These are phyloP conservation scores for Cystobasidium slooffiae DNA, from an alignment of 1,284 basidiomycete species.

Conservation along the genomic window DNA sequence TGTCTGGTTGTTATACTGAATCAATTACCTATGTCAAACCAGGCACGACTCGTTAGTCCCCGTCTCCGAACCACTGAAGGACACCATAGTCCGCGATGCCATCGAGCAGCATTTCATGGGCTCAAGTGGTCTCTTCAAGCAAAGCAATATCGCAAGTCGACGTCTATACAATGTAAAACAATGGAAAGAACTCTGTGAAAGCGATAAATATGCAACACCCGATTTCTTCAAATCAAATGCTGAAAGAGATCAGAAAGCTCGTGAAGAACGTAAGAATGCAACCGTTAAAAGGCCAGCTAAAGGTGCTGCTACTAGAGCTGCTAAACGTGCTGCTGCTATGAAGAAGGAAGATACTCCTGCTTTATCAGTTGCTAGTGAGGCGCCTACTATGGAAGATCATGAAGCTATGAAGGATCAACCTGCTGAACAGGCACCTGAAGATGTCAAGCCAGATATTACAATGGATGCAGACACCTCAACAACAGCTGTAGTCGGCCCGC, in stretches of 20 bases:
- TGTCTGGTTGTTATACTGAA: too few species aligned
- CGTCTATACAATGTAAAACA: conserved; percentile 60
- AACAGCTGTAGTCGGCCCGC: not conserved
- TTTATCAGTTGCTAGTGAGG: conserved; percentile 3
- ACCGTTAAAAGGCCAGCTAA: conserved; percentile 61
- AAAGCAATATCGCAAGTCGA: conserved; percentile 87
- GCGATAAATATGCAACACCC: conserved; percentile 46
- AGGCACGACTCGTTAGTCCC: conserved; percentile 75
- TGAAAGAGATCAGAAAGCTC: conserved; percentile 53
- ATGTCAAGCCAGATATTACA: not conserved
- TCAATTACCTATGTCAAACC: conserved; percentile 24
- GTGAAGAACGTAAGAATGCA: conserved; percentile 63
- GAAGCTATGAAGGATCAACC: conserved; percentile 21
- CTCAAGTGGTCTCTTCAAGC: conserved; percentile 80
- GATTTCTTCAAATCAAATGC: conserved; percentile 45
- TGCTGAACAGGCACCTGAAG: not conserved
- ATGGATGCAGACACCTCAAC: not conserved
- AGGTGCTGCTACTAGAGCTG: conserved; percentile 63
- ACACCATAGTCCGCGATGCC: conserved; percentile 75
- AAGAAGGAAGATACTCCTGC: conserved; percentile 15
- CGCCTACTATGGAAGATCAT: conserved; percentile 17
- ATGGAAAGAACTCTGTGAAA: conserved; percentile 50
- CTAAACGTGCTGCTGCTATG: conserved; percentile 7
- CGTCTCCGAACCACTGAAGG: conserved; percentile 67
- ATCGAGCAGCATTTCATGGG: conserved; percentile 93